Percentiles rank a stretch among this genome's conserved stretches.
These are phyloP conservation scores for Candida sanyaensis DNA, from an alignment of 1,139 yeast species.

Conservation along the genomic window DNA sequence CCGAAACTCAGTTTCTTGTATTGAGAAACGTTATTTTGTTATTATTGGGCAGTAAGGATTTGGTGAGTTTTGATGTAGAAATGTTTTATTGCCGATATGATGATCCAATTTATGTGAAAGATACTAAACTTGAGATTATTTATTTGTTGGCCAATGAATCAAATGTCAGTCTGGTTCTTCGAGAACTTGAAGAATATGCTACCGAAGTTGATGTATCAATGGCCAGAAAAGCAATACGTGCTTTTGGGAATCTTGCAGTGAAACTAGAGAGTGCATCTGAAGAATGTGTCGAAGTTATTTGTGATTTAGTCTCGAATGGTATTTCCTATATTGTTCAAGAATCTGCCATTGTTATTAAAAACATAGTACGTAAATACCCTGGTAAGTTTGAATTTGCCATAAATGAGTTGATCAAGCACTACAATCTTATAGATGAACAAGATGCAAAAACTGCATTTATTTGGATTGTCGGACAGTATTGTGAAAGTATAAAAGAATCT, in stretches of 20 bases:
- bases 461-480: conserved; percentile 84
- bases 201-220: conserved; percentile 83
- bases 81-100: conserved; percentile 81
- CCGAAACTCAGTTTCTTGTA: conserved; percentile 83
- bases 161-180: conserved; percentile 62
- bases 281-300: conserved; percentile 63
- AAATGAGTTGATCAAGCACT: conserved; percentile 41
- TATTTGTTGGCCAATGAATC: conserved; percentile 70
- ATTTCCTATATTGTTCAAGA: conserved; percentile 82
- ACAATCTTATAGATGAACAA: conserved; percentile 63
- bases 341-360: conserved; percentile 71
- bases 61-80: conserved; percentile 67
- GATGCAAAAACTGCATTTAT: conserved; percentile 78
- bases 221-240: conserved; percentile 85
- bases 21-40: conserved; percentile 78
- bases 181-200: conserved; percentile 84
- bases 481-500: conserved; percentile 50
- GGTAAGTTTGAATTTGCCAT: conserved; percentile 39
- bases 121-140: conserved; percentile 85
- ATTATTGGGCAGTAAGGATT: conserved; percentile 63
- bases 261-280: conserved; percentile 60
- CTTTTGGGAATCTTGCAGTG: conserved; percentile 86
- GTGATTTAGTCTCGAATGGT: conserved; percentile 63
- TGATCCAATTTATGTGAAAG: conserved; percentile 87
- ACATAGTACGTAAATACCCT: conserved; percentile 78